Conservation (phyloP, 306 rosid species). For the Trichosanthes cucumerina region DNA sequence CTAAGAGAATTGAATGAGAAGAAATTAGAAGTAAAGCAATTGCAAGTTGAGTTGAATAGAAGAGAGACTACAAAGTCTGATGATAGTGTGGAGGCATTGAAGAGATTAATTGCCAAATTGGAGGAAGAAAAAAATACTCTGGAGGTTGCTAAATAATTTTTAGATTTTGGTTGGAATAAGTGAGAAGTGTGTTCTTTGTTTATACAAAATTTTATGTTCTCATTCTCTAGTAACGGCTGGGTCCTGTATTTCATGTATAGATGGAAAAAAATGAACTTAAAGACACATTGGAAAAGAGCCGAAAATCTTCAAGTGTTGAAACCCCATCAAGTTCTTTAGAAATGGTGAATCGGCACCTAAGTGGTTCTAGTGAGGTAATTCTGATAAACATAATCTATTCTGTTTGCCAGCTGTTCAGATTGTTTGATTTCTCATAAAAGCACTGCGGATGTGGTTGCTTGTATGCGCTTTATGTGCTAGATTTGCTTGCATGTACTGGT, state of each 20-base stretch:
- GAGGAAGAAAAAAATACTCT: constrained; percentile 65
- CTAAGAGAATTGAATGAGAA: constrained; percentile 52
- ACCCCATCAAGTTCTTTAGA: constrained; percentile 32
- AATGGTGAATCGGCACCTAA: constrained; percentile 29
- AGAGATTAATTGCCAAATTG: constrained; percentile 43
- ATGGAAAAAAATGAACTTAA: constrained; percentile 64
- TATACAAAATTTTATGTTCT: neutral
- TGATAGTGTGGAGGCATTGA: constrained; percentile 34
- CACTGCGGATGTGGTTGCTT: neutral
- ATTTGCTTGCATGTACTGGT: neutral
- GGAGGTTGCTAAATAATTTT: constrained; percentile 38
- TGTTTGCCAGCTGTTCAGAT: neutral
- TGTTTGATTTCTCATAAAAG: neutral
- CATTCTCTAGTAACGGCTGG: neutral
- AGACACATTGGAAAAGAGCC: constrained; percentile 46
- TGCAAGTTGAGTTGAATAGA: constrained; percentile 59
- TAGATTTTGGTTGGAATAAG: neutral
- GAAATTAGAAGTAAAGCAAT: constrained; percentile 37
- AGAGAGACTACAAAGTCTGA: constrained; percentile 28
- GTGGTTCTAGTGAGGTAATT: constrained; percentile 43
- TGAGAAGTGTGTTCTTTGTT: neutral
- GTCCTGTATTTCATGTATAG: constrained; percentile 22
- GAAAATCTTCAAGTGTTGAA: constrained; percentile 20
- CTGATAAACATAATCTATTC: neutral
- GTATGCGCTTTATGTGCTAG: neutral